phyloP scores from a whole-genome alignment of 2,329 filamentous ascomycete species.

The Diplodia seriata region DNA sequence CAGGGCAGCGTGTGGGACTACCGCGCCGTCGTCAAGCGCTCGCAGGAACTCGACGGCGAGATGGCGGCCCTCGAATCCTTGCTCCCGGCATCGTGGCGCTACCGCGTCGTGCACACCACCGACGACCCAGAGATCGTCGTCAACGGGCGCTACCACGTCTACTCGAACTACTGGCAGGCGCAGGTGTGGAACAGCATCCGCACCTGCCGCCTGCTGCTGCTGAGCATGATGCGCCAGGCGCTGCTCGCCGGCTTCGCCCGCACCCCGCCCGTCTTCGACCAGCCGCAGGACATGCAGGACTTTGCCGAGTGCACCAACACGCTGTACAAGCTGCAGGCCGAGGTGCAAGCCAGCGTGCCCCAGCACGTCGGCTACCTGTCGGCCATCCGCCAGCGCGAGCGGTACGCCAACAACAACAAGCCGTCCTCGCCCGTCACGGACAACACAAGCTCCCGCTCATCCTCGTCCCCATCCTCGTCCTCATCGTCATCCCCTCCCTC shows the following conservation, averaged over 20 bases:
- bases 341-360: slow-evolving; percentile 46
- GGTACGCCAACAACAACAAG: background rate
- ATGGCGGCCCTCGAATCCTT: background rate
- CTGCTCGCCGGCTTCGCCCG: slow-evolving; percentile 39
- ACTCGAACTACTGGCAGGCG: slow-evolving; percentile 42
- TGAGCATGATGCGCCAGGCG: slow-evolving; percentile 37
- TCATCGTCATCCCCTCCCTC: background rate
- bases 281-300: slow-evolving; percentile 36
- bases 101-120: slow-evolving; percentile 6
- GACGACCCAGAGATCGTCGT: slow-evolving; percentile 35
- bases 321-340: slow-evolving; percentile 41
- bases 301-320: slow-evolving; percentile 39
- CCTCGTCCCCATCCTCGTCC: background rate
- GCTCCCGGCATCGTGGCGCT: slow-evolving; percentile 1
- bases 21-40: background rate
- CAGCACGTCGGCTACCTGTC: slow-evolving; percentile 46
- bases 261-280: slow-evolving; percentile 39
- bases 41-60: slow-evolving; percentile 1
- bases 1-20: background rate
- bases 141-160: slow-evolving; percentile 41
- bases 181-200: slow-evolving; percentile 45
- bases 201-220: slow-evolving; percentile 39
- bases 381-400: slow-evolving; percentile 29
- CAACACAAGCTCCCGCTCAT: background rate
- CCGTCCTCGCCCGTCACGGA: background rate